phyloP scores from a whole-genome alignment of 495 filamentous ascomycete species.

The Lepraria neglecta region DNA sequence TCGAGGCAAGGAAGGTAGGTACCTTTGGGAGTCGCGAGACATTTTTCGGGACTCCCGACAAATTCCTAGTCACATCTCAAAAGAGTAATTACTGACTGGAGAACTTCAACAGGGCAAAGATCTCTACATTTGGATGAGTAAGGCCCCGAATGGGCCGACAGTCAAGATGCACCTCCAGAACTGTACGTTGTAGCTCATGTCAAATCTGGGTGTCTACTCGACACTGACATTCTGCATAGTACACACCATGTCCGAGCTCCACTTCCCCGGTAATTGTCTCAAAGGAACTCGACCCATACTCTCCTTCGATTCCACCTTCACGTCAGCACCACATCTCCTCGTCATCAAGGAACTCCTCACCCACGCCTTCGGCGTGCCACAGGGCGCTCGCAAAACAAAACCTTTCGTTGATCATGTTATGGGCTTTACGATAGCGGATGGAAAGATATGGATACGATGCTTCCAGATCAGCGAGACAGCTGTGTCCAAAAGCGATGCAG shows the following conservation, averaged over 20 bases:
- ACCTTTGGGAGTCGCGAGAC: too few species aligned
- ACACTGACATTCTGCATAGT: conserved; percentile 37
- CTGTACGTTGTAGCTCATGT: conserved; percentile 33
- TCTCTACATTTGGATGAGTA: conserved; percentile 88
- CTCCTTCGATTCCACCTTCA: conserved; percentile 80
- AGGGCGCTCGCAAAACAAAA: conserved; percentile 79
- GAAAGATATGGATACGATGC: conserved; percentile 92
- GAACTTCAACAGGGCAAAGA: conserved; percentile 94
- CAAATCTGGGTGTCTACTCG: too few species aligned
- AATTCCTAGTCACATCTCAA: too few species aligned
- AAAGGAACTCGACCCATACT: conserved; percentile 96
- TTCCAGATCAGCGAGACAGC: conserved; percentile 91
- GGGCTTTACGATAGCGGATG: conserved; percentile 84
- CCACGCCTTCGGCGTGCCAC: conserved; percentile 87
- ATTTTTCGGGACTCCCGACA: too few species aligned
- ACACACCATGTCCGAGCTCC: conserved; percentile 92
- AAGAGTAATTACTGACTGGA: too few species aligned
- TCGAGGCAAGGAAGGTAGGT: conserved; percentile 93
- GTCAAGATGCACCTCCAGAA: conserved; percentile 80
- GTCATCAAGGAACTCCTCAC: conserved; percentile 81
- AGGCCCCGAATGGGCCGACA: conserved; percentile 91
- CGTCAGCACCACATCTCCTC: conserved; percentile 49
- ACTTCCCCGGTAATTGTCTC: conserved; percentile 94
- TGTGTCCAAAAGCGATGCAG: conserved; percentile 41
- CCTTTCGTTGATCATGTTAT: conserved; percentile 95